These are phyloP conservation scores for Exophiala sp. DNA, from an alignment of 2,329 filamentous ascomycete genomes.

Conservation along the genomic window DNA sequence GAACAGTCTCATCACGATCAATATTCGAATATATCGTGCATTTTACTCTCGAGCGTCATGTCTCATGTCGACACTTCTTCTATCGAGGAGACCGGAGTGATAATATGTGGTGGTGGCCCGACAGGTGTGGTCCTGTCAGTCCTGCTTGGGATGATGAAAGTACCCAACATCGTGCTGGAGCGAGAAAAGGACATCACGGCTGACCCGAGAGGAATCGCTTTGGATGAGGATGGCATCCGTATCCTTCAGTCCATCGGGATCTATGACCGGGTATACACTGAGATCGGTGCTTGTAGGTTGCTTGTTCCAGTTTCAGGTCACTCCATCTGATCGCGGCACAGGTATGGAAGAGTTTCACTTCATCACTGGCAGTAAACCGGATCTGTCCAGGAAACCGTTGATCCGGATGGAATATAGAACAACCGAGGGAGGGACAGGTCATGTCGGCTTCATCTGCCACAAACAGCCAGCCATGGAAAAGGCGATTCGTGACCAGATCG, in stretches of 20 bases:
- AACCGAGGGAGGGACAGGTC: constrained; percentile 31
- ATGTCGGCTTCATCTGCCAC: constrained; percentile 32
- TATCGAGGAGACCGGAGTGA: constrained; percentile 27
- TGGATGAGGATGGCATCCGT: constrained; percentile 34
- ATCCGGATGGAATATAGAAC: constrained; percentile 22
- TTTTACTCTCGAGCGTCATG: constrained; percentile 4
- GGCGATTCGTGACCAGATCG: constrained; percentile 22
- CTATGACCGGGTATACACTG: constrained; percentile 30
- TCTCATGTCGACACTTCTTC: background rate
- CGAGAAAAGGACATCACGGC: constrained; percentile 31
- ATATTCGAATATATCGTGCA: background rate
- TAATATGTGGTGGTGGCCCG: constrained; percentile 34
- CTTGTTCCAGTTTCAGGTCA: background rate
- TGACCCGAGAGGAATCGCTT: constrained; percentile 32
- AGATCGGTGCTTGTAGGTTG: constrained; percentile 30
- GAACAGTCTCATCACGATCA: background rate
- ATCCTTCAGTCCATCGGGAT: constrained; percentile 31
- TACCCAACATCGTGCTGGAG: constrained; percentile 31
- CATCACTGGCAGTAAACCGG: constrained; percentile 16
- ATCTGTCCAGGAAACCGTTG: constrained; percentile 21
- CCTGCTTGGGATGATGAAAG: constrained; percentile 27
- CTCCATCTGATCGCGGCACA: background rate
- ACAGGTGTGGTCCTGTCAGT: constrained; percentile 32
- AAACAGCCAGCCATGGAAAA: constrained; percentile 32
- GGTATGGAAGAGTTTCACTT: constrained; percentile 25